phyloP scores from a whole-genome alignment of 257 asterid species.

The Ophiorrhiza pumila region DNA sequence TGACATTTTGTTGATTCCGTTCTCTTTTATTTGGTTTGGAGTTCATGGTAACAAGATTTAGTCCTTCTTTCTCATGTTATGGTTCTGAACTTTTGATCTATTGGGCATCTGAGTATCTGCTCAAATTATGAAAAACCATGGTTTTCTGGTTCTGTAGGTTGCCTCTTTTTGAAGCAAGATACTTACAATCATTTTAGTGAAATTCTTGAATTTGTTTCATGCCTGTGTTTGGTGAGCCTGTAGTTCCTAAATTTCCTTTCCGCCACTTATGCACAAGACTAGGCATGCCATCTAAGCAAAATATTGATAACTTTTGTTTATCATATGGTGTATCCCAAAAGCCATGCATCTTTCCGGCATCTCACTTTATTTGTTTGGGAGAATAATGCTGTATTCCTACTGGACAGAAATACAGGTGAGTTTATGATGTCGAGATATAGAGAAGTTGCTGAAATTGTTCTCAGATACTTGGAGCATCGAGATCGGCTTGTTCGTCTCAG shows the following conservation, averaged over 20 bases:
- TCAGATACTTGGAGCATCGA: conserved; percentile 90
- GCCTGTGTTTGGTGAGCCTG: not conserved
- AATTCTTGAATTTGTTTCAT: not conserved
- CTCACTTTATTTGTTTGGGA: not conserved
- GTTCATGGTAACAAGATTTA: not conserved
- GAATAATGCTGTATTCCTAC: conserved; percentile 13
- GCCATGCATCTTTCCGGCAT: not conserved
- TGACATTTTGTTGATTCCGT: not conserved
- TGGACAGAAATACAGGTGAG: conserved; percentile 94
- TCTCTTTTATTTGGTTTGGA: conserved; percentile 2
- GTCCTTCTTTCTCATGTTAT: not conserved
- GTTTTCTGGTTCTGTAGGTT: not conserved
- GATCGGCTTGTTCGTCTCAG: conserved; percentile 99
- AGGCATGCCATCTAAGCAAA: not conserved
- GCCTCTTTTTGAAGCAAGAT: not conserved
- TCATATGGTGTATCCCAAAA: not conserved
- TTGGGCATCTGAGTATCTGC: not conserved
- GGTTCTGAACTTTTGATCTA: not conserved
- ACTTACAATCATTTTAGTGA: not conserved
- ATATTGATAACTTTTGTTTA: not conserved
- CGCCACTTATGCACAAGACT: not conserved
- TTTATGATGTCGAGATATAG: conserved; percentile 99
- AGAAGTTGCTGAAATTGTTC: conserved; percentile 98
- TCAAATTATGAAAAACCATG: not conserved
- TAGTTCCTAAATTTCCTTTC: not conserved